Conservation (phyloP, 164 flowering plant species). For the Stephania cephalantha region DNA sequence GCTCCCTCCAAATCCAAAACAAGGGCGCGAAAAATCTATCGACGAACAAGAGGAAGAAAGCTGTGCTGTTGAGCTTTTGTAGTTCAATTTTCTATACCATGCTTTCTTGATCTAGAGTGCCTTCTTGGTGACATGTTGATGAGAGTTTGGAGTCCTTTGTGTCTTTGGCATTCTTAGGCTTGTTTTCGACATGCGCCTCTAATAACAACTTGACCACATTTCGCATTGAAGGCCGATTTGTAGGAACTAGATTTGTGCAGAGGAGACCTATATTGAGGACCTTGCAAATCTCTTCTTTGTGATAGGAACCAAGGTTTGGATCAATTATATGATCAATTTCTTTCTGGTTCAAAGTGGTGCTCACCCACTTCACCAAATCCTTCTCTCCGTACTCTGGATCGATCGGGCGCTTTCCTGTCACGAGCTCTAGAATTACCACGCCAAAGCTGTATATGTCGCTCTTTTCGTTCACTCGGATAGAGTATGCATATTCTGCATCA, state of each 20-base stretch:
- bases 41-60: background rate
- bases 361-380: conserved; percentile 91
- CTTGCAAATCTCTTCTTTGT: conserved; percentile 70
- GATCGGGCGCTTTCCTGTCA: conserved; percentile 74
- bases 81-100: conserved; percentile 35
- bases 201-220: conserved; percentile 77
- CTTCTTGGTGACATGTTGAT: conserved; percentile 65
- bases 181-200: conserved; percentile 45
- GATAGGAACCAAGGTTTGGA: conserved; percentile 64
- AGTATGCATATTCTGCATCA: conserved; percentile 87
- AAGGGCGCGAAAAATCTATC: background rate
- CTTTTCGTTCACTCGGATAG: conserved; percentile 92
- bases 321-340: conserved; percentile 74
- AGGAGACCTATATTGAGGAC: conserved; percentile 76
- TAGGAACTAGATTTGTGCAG: conserved; percentile 90
- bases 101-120: conserved; percentile 67
- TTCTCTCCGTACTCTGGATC: conserved; percentile 88
- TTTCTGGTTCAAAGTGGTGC: conserved; percentile 71
- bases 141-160: conserved; percentile 65
- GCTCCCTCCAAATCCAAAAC: background rate
- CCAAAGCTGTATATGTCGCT: conserved; percentile 97
- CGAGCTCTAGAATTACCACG: conserved; percentile 76
- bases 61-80: background rate
- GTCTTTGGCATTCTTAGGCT: conserved; percentile 39
- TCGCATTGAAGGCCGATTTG: conserved; percentile 90